Conservation (phyloP, 2,329 filamentous ascomycete species). For the Penicillium verrucosum region DNA sequence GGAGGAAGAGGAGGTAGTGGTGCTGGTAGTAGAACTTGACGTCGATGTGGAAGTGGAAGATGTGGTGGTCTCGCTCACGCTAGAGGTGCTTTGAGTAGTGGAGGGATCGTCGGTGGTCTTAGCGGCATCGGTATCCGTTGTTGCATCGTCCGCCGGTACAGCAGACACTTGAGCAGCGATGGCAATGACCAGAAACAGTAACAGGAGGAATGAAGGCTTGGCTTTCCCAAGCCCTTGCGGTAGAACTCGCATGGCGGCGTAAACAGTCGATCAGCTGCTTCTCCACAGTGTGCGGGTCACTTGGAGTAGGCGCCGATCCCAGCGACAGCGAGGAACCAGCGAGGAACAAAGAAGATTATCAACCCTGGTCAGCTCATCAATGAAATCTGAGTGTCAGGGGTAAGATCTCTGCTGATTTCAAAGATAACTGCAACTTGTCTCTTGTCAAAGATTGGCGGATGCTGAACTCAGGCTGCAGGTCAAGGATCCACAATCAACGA, state of each 20-base stretch:
- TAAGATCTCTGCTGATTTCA: neutral
- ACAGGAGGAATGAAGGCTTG: conserved; percentile 14
- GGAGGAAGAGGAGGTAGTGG: neutral
- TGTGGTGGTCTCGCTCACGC: conserved; percentile 18
- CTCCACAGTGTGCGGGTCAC: conserved; percentile 25
- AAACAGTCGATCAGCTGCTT: conserved; percentile 19
- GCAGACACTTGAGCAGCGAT: conserved; percentile 20
- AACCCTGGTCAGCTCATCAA: neutral
- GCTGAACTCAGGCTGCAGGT: conserved; percentile 8
- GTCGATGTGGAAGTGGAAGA: conserved; percentile 15
- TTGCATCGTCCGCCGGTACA: conserved; percentile 16
- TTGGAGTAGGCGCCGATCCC: conserved; percentile 18
- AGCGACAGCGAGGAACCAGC: conserved; percentile 10
- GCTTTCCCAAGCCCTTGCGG: conserved; percentile 13
- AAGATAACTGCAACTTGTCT: conserved; percentile 1
- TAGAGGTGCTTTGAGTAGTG: conserved; percentile 22
- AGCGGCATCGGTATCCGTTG: conserved; percentile 19
- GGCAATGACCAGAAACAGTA: conserved; percentile 16
- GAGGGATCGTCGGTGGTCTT: conserved; percentile 24
- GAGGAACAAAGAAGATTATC: conserved; percentile 7
- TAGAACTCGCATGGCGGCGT: conserved; percentile 20
- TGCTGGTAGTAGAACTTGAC: conserved; percentile 12
- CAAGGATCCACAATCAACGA: conserved; percentile 1
- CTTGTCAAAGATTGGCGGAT: conserved; percentile 2
- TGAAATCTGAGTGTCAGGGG: neutral